Base-by-base conservation (phyloP, 1,139 yeast species). In the Pichia sp. region DNA sequence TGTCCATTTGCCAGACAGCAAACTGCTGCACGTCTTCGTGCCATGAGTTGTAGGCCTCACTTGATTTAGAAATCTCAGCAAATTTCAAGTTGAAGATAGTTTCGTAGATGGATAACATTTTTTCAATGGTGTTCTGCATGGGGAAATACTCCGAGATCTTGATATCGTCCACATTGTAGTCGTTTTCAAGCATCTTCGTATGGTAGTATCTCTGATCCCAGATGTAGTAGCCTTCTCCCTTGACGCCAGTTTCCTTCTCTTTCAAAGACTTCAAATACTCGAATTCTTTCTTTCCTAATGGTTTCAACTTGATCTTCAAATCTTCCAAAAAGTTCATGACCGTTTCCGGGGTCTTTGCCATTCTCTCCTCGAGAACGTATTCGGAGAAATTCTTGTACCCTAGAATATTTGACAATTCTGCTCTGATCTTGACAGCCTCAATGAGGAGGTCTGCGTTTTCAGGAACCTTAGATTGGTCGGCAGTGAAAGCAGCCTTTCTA, bases 91-190 rank as follows among this genome's bases (percentile, higher is more conserved):
- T 80, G 66, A 88, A 82, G 49, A 87, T 72, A 6, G 72, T 74
- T 66, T 86, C 93, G 64, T 84, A 88, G 58, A 87, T 78, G 2
- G 73, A 70, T 54, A 88, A 73, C 93, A 88, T 87, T 53, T 81
- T 80, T 25, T 68, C 65, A 51, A 87, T 79, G 1, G 95, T 83
- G 22, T 78, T 73, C 51, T 83, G 80, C 65, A 87, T 70, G 37
- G 96, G 95, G 74, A 86, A 88, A 66, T 81, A 88, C 64, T 88
- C 90, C 6, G 91, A 73, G 57, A 88, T 82, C 63, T 81, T 78
- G 55, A 79, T 78, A 55, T 82, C 80, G 63, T 88, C 91, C 31
- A 88, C 90, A 61, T 83, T 74, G 68, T 80, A 87, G 55, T 85
- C 79, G 51, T 75, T 74, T 67, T 86, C 88, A 51, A 87, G 72